These are phyloP conservation scores for Pythium aristosporum DNA, from an alignment of 352 stramenopile species.

Conservation along the genomic window DNA sequence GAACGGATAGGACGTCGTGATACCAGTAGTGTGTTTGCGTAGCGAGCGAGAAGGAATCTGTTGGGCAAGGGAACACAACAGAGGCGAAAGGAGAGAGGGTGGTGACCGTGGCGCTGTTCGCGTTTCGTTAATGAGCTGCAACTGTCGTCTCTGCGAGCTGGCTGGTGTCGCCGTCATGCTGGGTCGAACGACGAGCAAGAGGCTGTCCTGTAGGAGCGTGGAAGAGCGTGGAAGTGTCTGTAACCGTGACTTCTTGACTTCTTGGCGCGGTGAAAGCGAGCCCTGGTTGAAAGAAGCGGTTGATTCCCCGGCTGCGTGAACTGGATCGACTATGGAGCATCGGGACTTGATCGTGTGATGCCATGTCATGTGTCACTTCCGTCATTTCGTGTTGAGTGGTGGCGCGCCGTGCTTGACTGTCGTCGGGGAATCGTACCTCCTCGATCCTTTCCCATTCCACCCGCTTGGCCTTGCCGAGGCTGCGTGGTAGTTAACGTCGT, in stretches of 20 bases:
- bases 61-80: not conserved
- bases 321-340: not conserved
- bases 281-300: too few relatives aligned
- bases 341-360: not conserved
- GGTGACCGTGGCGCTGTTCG: not conserved
- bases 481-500: not conserved
- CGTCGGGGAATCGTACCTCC: conserved; percentile 15
- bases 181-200: too few relatives aligned
- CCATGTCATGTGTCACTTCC: not conserved
- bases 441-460: not conserved
- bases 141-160: not conserved
- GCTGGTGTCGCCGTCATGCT: not conserved
- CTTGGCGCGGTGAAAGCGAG: too few relatives aligned
- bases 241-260: too few relatives aligned
- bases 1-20: too few relatives aligned
- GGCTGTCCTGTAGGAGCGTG: too few relatives aligned
- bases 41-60: not conserved
- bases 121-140: conserved; percentile 5
- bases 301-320: too few relatives aligned
- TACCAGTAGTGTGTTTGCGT: not conserved
- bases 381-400: not conserved
- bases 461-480: not conserved
- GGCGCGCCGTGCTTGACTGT: conserved; percentile 3
- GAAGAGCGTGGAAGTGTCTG: too few relatives aligned
- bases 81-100: conserved; percentile 1